Evolutionary conservation across 2,329 filamentous ascomycete genomes (phyloP), one percentile per base, ranked within the genome.

Genomic region (Penicillium rolfsii): DNA sequence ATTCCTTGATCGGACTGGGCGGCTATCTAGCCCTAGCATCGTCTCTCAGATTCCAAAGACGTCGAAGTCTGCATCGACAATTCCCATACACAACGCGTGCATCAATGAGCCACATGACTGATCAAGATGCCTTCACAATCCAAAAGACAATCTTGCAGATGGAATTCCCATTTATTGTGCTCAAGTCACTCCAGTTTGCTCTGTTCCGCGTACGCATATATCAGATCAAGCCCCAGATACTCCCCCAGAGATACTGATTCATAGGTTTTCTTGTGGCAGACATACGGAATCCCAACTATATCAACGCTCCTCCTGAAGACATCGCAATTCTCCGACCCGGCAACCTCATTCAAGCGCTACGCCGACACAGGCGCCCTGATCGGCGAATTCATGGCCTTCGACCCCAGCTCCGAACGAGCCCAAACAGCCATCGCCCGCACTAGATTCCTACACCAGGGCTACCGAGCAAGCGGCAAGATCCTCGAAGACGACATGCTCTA

Each of bases 401-500:
- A 77, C 2, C 79, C 81, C 0, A 67, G 73, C 19, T 81, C 80
- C 2, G 73, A 77, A 3, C 78, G 84, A 2, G 75, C 77, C 2
- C 73, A 78, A 7, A 80, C 82, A 4, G 85, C 84, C 5, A 81
- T 89, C 52, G 83, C 86, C 2, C 82, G 87, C 40, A 86, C 88
- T 77, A 89, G 89, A 67, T 89, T 83, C 67, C 77, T 90, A 1
- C 87, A 89, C 69, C 71, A 74, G 14, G 74, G 79, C 1, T 88
- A 89, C 70, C 82, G 83, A 46, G 79, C 81, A 36, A 77, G 82
- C 1, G 84, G 84, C 9, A 84, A 84, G 66, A 89, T 90, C 66
- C 78, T 79, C 5, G 83, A 89, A 58, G 79, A 82, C 1, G 87
- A 90, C 64, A 81, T 89, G 78, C 77, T 90, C 0, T 89, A 89